These are phyloP conservation scores for Dioszegia aurantiaca DNA, from an alignment of 768 basidiomycete species.

Conservation along the genomic window DNA sequence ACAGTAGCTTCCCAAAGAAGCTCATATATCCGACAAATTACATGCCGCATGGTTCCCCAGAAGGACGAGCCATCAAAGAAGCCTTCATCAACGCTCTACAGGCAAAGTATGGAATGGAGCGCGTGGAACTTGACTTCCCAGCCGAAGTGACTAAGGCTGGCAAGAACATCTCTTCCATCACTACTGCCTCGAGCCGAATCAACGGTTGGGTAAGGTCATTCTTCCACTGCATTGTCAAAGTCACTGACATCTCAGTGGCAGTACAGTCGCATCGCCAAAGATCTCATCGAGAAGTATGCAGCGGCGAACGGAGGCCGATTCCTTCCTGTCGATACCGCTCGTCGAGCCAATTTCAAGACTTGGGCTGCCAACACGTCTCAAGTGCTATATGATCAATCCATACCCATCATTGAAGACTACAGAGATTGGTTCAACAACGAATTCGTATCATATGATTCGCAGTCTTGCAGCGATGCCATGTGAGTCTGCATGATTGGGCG, in stretches of 20 bases:
- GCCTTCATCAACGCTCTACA: slow-evolving; percentile 19
- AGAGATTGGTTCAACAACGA: slow-evolving; percentile 29
- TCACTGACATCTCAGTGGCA: slow-evolving; percentile 2
- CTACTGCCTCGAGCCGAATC: slow-evolving; percentile 9
- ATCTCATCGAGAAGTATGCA: slow-evolving; percentile 26
- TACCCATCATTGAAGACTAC: slow-evolving; percentile 27
- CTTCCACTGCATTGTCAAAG: too few species aligned
- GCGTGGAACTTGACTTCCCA: slow-evolving; percentile 3
- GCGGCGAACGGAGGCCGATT: slow-evolving; percentile 10
- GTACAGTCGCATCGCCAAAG: slow-evolving; percentile 5
- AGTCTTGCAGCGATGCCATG: slow-evolving; percentile 38
- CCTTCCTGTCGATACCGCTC: slow-evolving; percentile 8
- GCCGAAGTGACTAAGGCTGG: not conserved
- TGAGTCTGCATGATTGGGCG: slow-evolving; percentile 6
- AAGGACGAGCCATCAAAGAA: slow-evolving; percentile 23
- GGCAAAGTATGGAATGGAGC: slow-evolving; percentile 15
- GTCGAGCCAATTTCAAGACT: slow-evolving; percentile 9
- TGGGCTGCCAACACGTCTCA: slow-evolving; percentile 9
- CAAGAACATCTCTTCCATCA: not conserved
- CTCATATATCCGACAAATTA: slow-evolving; percentile 17
- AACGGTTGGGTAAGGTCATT: slow-evolving; percentile 12
- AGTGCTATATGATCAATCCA: slow-evolving; percentile 21
- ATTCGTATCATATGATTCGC: slow-evolving; percentile 24
- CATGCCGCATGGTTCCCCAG: slow-evolving; percentile 22
- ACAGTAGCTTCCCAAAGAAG: slow-evolving; percentile 27